Percentiles rank a stretch among this genome's conserved stretches.
Evolutionary conservation across 129 eudicot species (phyloP).

Genomic region (Apium graveolens): DNA sequence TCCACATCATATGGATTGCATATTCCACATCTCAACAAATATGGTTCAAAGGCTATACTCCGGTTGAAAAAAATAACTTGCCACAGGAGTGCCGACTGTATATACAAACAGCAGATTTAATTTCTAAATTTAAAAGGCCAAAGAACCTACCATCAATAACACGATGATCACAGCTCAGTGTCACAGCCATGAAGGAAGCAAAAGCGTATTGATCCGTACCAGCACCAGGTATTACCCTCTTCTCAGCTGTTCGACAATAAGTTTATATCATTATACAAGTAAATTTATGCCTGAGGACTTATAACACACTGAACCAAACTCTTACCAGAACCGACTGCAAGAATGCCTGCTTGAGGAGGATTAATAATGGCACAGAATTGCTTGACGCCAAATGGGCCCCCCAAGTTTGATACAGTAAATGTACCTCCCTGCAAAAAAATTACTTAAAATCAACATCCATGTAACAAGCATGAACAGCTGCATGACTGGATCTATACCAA

Average conservation of each 20-base stretch:
- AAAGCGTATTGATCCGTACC: slow-evolving; percentile 52
- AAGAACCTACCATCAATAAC: slow-evolving; percentile 79
- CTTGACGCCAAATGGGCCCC: slow-evolving; percentile 88
- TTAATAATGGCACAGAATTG: slow-evolving; percentile 96
- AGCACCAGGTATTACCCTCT: slow-evolving; percentile 71
- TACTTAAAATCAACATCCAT: neutral
- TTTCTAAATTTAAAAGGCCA: neutral
- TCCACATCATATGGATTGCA: neutral
- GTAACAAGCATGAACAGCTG: neutral
- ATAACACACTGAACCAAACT: slow-evolving; percentile 5
- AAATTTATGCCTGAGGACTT: neutral
- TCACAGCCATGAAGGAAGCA: slow-evolving; percentile 79
- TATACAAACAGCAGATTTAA: neutral
- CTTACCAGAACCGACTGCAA: slow-evolving; percentile 92
- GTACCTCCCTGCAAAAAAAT: slow-evolving; percentile 67
- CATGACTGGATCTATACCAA: slow-evolving; percentile 15
- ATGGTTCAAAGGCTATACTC: neutral
- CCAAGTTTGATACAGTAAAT: slow-evolving; percentile 72
- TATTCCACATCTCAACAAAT: neutral
- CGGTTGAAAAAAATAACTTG: neutral
- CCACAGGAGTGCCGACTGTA: neutral
- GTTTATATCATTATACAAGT: neutral
- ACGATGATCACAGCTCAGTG: slow-evolving; percentile 98
- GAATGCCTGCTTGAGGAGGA: slow-evolving; percentile 95
- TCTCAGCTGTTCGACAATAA: slow-evolving; percentile 65